phyloP scores from a whole-genome alignment of 2,329 filamentous ascomycete species.

The Lecanicillium sp. region DNA sequence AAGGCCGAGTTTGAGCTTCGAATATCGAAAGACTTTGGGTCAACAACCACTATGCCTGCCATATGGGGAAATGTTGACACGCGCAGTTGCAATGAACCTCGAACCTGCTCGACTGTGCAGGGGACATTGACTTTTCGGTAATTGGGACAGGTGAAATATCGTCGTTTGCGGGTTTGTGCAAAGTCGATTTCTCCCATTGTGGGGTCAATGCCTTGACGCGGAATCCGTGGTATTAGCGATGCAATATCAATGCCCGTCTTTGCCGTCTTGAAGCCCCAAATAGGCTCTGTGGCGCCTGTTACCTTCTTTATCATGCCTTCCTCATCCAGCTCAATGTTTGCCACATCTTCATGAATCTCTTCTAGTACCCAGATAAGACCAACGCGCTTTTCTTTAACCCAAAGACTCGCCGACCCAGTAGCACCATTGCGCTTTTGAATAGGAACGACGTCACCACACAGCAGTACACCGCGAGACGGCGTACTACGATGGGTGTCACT shows the following conservation, averaged over 20 bases:
- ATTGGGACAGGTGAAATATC: conserved; percentile 80
- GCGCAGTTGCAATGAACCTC: conserved; percentile 62
- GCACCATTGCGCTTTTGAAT: conserved; percentile 93
- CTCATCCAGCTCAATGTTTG: conserved; percentile 66
- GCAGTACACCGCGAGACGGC: conserved; percentile 78
- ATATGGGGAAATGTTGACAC: conserved; percentile 96
- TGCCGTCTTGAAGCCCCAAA: conserved; percentile 71
- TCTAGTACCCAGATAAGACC: conserved; percentile 97
- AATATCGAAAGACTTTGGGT: conserved; percentile 68
- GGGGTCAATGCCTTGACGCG: conserved; percentile 63
- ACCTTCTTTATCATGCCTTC: conserved; percentile 64
- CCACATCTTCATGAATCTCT: conserved; percentile 93
- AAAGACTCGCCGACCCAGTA: conserved; percentile 86
- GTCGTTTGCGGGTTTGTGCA: conserved; percentile 60
- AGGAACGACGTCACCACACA: conserved; percentile 96
- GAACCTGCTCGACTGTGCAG: conserved; percentile 67
- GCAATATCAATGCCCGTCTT: conserved; percentile 65
- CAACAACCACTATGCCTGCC: conserved; percentile 88
- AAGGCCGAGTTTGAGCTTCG: conserved; percentile 94
- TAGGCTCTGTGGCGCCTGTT: conserved; percentile 68
- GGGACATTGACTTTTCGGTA: conserved; percentile 73
- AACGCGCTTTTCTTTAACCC: conserved; percentile 95
- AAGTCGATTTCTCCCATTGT: conserved; percentile 70
- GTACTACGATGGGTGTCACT: conserved; percentile 57
- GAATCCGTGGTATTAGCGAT: conserved; percentile 72